phyloP scores from a whole-genome alignment of 1,284 basidiomycete genomes.

The Puccinia horiana region DNA sequence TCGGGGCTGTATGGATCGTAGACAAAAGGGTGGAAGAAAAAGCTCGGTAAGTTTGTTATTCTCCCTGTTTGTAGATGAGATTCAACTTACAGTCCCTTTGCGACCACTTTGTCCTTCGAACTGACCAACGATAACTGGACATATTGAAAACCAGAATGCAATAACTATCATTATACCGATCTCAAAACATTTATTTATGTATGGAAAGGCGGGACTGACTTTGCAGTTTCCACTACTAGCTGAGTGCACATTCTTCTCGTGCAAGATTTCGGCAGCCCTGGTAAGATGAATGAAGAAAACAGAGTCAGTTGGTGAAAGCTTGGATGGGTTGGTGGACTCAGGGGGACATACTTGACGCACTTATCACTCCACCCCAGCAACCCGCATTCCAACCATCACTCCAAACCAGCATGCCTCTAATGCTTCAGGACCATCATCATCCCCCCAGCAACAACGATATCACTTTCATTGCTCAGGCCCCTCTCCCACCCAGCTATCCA shows the following conservation, averaged over 20 bases:
- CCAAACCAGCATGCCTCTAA: too few relatives aligned
- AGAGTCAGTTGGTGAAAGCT: background rate
- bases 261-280: slow-evolving; percentile 15
- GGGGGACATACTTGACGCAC: background rate
- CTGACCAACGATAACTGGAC: background rate
- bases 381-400: too few relatives aligned
- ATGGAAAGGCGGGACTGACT: background rate
- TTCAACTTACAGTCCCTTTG: background rate
- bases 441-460: too few relatives aligned
- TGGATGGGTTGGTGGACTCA: too few relatives aligned
- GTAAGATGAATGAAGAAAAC: background rate
- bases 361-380: too few relatives aligned
- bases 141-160: background rate
- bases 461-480: too few relatives aligned
- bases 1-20: background rate
- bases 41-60: too few relatives aligned
- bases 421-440: too few relatives aligned
- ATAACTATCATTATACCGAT: background rate
- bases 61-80: background rate
- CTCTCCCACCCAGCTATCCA: background rate
- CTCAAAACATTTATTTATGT: background rate
- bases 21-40: background rate
- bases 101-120: background rate
- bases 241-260: background rate
- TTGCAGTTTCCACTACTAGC: slow-evolving; percentile 14